Evolutionary conservation across 805 yeast species (phyloP), one percentile per base, ranked within the genome.

Genomic region (Yamadazyma philogaea): DNA sequence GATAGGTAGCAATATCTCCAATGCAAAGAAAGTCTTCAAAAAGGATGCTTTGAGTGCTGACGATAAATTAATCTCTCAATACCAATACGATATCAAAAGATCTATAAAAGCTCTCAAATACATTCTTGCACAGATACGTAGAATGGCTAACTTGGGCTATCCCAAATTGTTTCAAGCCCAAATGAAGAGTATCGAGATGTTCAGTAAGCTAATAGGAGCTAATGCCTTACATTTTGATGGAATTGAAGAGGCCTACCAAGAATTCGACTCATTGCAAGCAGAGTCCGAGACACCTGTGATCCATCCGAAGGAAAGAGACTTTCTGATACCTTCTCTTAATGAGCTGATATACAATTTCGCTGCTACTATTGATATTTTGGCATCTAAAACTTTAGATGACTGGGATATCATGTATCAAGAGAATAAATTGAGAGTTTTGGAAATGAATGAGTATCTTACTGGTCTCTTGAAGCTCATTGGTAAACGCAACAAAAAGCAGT

Each of bases 21-120:
- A 43, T 22, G 44, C 48, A 17, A 51, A 51, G 44, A 43, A 48
- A 17, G 42, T 46, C 3, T 34, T 52, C 34, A 22, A 40, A 18
- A 46, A 37, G 34, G 43, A 40, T 15, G 15, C 30, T 14, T 41
- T 33, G 24, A 58, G 56, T 40, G 43, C 49, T 3, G 75, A 71
- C 42, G 78, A 74, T 49, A 66, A 64, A 26, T 48, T 63, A 11
- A 56, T 73, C 8, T 48, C 52, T n/a, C 63, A 62, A 35, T 75
- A 76, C 64, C 68, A 67, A 42, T 66, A 70, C 44, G 78, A 74
- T 47, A 49, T 74, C 7, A 60, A 64, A 38, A 52, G 59, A 4
- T 61, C 75, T 1, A 55, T 69, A 22, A 67, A 70, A 16, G 81
- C 78, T 1, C 53, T 77, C 30, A 65, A 66, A 35, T 76, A 61